Conservation (phyloP, 2,329 filamentous ascomycete genomes). For the Penicillium sp. region DNA sequence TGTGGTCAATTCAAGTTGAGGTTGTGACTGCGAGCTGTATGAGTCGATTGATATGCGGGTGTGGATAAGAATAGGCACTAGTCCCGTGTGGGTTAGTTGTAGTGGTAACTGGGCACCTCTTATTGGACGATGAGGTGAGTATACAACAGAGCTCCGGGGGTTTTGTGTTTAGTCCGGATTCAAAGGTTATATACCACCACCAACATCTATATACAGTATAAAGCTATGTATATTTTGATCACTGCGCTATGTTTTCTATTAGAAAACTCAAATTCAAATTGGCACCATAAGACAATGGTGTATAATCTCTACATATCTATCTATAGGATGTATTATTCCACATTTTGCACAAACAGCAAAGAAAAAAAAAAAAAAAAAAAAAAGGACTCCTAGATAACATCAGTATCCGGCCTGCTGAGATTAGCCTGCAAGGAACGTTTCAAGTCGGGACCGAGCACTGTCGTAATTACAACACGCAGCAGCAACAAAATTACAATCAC, state of each 20-base stretch:
- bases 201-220: too few species aligned
- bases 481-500: conserved; percentile 6
- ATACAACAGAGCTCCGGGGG: background rate
- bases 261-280: background rate
- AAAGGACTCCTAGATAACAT: conserved; percentile 5
- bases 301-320: conserved; percentile 6
- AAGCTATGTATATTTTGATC: too few species aligned
- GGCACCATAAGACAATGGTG: conserved; percentile 1
- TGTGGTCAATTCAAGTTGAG: background rate
- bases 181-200: too few species aligned
- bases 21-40: background rate
- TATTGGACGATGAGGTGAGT: conserved; percentile 1
- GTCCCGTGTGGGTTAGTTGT: background rate
- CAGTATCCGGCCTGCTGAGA: background rate
- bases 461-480: conserved; percentile 12
- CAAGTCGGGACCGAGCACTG: conserved; percentile 7
- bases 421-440: conserved; percentile 3
- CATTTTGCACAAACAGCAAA: conserved; percentile 2
- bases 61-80: conserved; percentile 1
- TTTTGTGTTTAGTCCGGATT: background rate
- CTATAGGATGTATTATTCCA: conserved; percentile 5
- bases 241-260: background rate
- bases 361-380: background rate
- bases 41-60: background rate
- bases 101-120: background rate